Evolutionary conservation across 495 filamentous ascomycete species (phyloP), one percentile per base, ranked within the genome.

Genomic region (Chaetomidium leptoderma): DNA sequence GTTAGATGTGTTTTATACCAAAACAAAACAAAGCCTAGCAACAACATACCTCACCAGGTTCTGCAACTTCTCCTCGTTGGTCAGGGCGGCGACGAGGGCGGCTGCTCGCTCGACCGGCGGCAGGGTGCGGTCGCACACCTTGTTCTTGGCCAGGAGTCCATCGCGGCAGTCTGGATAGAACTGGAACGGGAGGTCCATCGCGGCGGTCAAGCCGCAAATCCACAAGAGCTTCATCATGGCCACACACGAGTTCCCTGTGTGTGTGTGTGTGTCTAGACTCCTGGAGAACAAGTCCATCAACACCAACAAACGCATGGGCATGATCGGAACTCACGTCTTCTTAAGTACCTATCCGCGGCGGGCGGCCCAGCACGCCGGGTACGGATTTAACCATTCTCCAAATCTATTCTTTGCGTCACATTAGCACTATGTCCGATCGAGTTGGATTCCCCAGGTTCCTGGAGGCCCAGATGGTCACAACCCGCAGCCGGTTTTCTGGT

Each of bases 51-150:
- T 53, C 3, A 75, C 70, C 4, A 76, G 65, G 50, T 78, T 78
- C 3, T 46, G 55, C 13, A 75, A 51, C 51, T 76, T 76, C 61
- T 78, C 75, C 5, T 71, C 64, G 17, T 68, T 64, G 19, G 70
- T 75, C 66, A 76, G 59, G 13, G 69, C 72, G 3, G 58, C 59
- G 11, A 77, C 70, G 1, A 76, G 62, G 4, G 74, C 72, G 2
- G 66, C 68, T 0, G 74, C 75, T 23, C 74, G 76, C 2, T 81
- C 78, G 8, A 73, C 62, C 1, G 77, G 72, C 14, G 65, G 66
- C 2, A 73, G 74, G 1, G 72, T 74, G 0, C 70, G 63, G 48
- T 85, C 65, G 63, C 82, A 85, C 23, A 83, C 71, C n/a, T 70
- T 66, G 48, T 72, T 74, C 24, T 58, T 60, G 14, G 67, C 65